Conservation (phyloP, 768 basidiomycete genomes). For the Tulasnella sp. region DNA sequence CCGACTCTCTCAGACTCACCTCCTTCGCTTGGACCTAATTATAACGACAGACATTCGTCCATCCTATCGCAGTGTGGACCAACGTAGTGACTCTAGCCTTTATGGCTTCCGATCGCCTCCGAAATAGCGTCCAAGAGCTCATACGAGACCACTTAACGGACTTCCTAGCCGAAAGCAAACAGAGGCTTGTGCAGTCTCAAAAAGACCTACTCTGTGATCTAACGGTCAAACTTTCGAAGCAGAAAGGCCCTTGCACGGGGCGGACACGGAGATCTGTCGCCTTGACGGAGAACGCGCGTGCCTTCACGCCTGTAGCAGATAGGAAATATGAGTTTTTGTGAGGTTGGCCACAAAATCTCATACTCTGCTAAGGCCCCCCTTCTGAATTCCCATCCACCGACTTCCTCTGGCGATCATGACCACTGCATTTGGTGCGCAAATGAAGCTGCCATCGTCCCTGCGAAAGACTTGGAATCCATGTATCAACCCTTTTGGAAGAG, state of each 20-base stretch:
- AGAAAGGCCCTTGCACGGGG: neutral
- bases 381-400: neutral
- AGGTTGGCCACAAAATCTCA: neutral
- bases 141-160: no score
- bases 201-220: neutral
- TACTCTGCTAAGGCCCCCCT: neutral
- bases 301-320: no score
- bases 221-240: neutral
- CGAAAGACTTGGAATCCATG: conserved; percentile 99
- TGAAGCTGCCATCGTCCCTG: conserved; percentile 87
- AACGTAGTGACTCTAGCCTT: no score
- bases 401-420: neutral
- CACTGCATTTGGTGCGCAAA: no score
- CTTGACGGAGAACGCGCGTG: neutral
- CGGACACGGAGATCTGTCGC: neutral
- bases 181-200: no score
- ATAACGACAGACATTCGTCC: no score
- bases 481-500: conserved; percentile 82
- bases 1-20: no score
- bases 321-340: neutral
- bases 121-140: no score
- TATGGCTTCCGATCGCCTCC: no score
- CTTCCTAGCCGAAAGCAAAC: no score
- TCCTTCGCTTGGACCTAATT: no score
- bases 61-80: no score